Conservation (phyloP, 768 basidiomycete species). For the Trametopsis cervina region DNA sequence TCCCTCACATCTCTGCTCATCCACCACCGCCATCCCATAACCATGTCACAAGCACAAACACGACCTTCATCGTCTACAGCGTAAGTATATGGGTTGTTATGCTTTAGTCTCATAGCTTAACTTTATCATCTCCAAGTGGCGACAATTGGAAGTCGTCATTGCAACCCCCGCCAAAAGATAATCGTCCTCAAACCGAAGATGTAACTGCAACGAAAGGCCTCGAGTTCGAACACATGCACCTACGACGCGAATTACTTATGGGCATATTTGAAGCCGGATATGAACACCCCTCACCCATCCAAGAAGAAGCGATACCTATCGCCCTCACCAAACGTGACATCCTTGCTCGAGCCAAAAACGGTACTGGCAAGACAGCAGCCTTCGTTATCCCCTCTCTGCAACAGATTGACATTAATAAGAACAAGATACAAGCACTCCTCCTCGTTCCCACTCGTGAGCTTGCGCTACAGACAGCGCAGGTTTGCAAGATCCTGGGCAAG, state of each 20-base stretch:
- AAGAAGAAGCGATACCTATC: slow-evolving; percentile 97
- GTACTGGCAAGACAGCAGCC: slow-evolving; percentile 97
- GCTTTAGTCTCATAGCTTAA: neutral
- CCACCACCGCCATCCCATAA: neutral
- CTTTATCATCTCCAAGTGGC: slow-evolving; percentile 5
- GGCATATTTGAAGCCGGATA: slow-evolving; percentile 99
- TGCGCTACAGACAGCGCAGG: slow-evolving; percentile 97
- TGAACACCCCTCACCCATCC: slow-evolving; percentile 94
- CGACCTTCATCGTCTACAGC: slow-evolving; percentile 30
- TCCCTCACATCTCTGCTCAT: neutral
- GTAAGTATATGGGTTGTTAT: slow-evolving; percentile 17
- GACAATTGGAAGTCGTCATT: slow-evolving; percentile 69
- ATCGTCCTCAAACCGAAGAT: slow-evolving; percentile 94
- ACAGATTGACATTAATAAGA: slow-evolving; percentile 75
- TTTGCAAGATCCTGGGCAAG: slow-evolving; percentile 94
- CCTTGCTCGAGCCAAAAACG: slow-evolving; percentile 92
- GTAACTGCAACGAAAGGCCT: slow-evolving; percentile 89
- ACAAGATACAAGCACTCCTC: slow-evolving; percentile 92
- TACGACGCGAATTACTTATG: slow-evolving; percentile 95
- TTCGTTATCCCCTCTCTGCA: slow-evolving; percentile 98
- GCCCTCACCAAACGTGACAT: slow-evolving; percentile 91
- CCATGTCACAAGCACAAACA: slow-evolving; percentile 18
- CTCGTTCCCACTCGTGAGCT: slow-evolving; percentile 99
- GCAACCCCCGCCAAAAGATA: slow-evolving; percentile 83
- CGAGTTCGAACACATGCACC: slow-evolving; percentile 93